Percentiles rank a stretch among this genome's conserved stretches.
phyloP scores from a whole-genome alignment of 1,139 yeast species.

The Groenewaldozyma sp. region DNA sequence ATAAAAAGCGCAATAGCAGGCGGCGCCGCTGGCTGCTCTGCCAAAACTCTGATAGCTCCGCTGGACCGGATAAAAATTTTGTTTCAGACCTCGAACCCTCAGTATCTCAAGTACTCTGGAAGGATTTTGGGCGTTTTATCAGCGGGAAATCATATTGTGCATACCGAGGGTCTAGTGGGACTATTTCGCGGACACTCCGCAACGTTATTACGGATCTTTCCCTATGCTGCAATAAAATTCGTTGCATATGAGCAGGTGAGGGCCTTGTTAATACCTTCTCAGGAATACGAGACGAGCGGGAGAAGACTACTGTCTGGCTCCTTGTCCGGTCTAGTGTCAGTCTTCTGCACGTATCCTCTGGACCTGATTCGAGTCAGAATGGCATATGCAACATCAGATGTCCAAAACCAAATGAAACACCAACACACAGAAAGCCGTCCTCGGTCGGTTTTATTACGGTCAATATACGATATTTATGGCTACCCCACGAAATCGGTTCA shows the following conservation, averaged over 20 bases:
- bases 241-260: constrained; percentile 96
- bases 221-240: constrained; percentile 94
- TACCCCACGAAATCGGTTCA: constrained; percentile 5
- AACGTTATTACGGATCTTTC: constrained; percentile 81
- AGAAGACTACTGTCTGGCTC: constrained; percentile 86
- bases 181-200: constrained; percentile 95
- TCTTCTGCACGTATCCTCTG: constrained; percentile 83
- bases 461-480: constrained; percentile 2
- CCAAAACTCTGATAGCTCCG: constrained; percentile 92
- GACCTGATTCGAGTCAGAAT: constrained; percentile 84
- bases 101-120: constrained; percentile 71
- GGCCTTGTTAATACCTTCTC: constrained; percentile 64
- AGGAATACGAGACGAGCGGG: constrained; percentile 63
- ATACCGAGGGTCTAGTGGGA: constrained; percentile 68
- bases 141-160: constrained; percentile 63
- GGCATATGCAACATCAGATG: constrained; percentile 35
- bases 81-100: constrained; percentile 93
- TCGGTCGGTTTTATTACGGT: background rate
- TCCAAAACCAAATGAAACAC: background rate
- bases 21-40: constrained; percentile 92
- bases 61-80: constrained; percentile 87
- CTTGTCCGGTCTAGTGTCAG: constrained; percentile 74
- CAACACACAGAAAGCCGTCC: background rate
- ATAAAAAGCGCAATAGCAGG: constrained; percentile 86
- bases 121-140: constrained; percentile 63